phyloP scores from a whole-genome alignment of 2,329 filamentous ascomycete genomes.

The Fusarium sp. region DNA sequence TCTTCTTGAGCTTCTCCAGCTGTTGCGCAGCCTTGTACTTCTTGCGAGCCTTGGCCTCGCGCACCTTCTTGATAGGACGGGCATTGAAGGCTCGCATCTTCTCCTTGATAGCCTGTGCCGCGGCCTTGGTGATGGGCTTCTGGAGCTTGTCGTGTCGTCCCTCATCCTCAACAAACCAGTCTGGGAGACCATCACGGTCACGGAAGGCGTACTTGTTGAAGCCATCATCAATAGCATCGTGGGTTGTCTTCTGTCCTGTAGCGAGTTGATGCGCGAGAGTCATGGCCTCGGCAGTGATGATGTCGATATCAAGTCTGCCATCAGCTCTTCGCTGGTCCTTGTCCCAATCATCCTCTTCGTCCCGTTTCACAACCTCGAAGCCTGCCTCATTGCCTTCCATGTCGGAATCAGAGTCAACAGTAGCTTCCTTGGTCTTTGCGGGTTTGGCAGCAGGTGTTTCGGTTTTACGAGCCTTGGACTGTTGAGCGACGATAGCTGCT shows the following conservation, averaged over 20 bases:
- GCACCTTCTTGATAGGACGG: conserved; percentile 98
- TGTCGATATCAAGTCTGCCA: conserved; percentile 85
- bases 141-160: conserved; percentile 82
- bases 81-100: conserved; percentile 94
- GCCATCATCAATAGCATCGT: conserved; percentile 87
- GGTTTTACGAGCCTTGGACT: conserved; percentile 45
- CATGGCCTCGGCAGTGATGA: conserved; percentile 99
- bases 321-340: conserved; percentile 71
- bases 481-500: conserved; percentile 41
- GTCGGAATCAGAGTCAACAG: conserved; percentile 46
- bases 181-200: conserved; percentile 89
- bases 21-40: conserved; percentile 93
- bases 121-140: conserved; percentile 91
- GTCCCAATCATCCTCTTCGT: conserved; percentile 71
- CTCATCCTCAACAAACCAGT: conserved; percentile 99
- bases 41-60: conserved; percentile 95
- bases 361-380: conserved; percentile 71
- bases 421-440: conserved; percentile 38
- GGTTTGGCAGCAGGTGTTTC: conserved; percentile 12
- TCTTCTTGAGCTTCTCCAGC: conserved; percentile 96
- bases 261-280: conserved; percentile 93
- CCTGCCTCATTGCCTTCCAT: conserved; percentile 58
- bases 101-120: conserved; percentile 91
- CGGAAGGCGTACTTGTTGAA: conserved; percentile 95
- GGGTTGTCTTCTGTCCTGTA: conserved; percentile 81